Conservation (phyloP, 169 alveolate species). For the Eimeria necatrix region DNA sequence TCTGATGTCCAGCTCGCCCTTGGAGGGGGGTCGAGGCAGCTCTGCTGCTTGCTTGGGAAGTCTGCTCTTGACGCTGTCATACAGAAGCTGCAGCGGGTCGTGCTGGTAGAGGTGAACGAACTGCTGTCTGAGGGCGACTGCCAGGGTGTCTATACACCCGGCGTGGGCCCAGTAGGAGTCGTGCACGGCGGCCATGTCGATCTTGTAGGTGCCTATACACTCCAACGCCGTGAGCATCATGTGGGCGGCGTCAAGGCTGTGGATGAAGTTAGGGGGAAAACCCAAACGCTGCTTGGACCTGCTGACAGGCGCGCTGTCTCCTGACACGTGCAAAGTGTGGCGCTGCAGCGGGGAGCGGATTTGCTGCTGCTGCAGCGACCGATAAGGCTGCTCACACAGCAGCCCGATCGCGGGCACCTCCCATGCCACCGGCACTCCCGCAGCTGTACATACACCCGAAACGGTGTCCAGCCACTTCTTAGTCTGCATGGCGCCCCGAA, state of each 20-base stretch:
- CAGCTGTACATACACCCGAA: conserved; percentile 93
- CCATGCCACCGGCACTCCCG: conserved; percentile 97
- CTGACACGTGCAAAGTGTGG: conserved; percentile 88
- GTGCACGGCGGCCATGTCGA: conserved; percentile 98
- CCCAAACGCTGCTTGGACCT: conserved; percentile 95
- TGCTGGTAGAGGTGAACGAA: conserved; percentile 93
- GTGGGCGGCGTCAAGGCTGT: conserved; percentile 97
- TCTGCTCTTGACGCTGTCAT: conserved; percentile 88
- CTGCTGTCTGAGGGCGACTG: conserved; percentile 90
- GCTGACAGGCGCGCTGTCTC: conserved; percentile 80
- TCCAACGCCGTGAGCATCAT: conserved; percentile 96
- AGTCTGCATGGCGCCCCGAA: conserved; percentile 95
- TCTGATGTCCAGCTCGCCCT: conserved; percentile 88
- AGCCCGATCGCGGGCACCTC: conserved; percentile 95
- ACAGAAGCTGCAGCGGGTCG: conserved; percentile 94
- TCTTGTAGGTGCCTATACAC: conserved; percentile 85
- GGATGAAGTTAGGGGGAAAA: conserved; percentile 98
- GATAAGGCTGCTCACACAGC: conserved; percentile 97
- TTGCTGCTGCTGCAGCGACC: conserved; percentile 87
- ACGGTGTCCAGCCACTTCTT: conserved; percentile 97
- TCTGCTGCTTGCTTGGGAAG: conserved; percentile 85
- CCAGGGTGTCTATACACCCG: conserved; percentile 94
- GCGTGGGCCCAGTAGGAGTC: conserved; percentile 98
- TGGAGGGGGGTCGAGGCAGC: conserved; percentile 89
- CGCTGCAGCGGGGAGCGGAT: conserved; percentile 92